Base-by-base conservation (phyloP, 768 basidiomycete genomes). In the Amanita inopinata region DNA sequence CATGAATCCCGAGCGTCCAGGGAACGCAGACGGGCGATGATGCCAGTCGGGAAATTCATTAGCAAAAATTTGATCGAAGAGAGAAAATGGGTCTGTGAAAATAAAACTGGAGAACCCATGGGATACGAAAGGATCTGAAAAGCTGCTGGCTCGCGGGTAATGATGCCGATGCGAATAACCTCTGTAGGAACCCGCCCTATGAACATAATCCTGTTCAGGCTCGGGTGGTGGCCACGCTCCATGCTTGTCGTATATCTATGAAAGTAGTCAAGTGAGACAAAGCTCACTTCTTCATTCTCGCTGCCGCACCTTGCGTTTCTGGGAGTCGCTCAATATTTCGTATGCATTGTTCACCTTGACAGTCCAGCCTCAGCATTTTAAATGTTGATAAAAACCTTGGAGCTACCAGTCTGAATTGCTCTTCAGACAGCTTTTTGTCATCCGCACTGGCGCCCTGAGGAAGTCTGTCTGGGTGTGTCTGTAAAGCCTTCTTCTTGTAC, bases 401-500 rank as follows among this genome's bases (percentile, higher is more conserved):
- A 31, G 50, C 32, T 33, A 70, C 70, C 53, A 60, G 59, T 49
- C 67, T 58, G 46, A 66, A 68, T 42, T 72, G 60, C 42, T 86
- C 85, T 53, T 78, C 81, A 4, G 81, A 71, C 0, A 53, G 47
- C 5, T 67, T 55, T 55, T 78, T 86, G n/a, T 85, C 71, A 5
- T 67, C 70, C 9, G 66, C 50, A 19, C 77, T 73, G n/a, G 70
- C 67, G 11, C 67, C 67, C 30, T 63, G 74, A 3, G 74, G 70
- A 1, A 83, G 65, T 33, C 85, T 68, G 53, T 88, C 85, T 4
- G 85, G 85, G 55, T 88, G 85, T 2, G 83, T 88, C 44, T 76
- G 65, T 19, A 88, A 55, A 2, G 85, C 85, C 53, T 63, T 71
- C 60, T 67, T 76, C 58, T 73, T 78, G 68, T 88, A 88, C n/a